Percentiles rank a stretch among this genome's conserved stretches.
phyloP scores from a whole-genome alignment of 441 rosid species.

The Gossypium gossypioides region DNA sequence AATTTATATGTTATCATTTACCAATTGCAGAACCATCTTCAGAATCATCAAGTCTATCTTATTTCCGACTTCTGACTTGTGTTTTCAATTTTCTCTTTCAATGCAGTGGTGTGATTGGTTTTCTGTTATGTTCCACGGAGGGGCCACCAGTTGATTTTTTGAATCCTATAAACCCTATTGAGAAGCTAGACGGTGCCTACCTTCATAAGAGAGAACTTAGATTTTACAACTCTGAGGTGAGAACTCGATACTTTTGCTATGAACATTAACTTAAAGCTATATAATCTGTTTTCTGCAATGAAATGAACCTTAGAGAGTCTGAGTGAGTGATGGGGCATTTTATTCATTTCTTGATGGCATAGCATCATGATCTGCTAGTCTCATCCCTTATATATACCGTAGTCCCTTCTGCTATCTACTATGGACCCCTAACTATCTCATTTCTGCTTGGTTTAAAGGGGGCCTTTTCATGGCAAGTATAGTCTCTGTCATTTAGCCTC shows the following conservation, averaged over 20 bases:
- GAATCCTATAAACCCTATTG: constrained; percentile 89
- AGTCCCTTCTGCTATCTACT: neutral
- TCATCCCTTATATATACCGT: neutral
- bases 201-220: constrained; percentile 56
- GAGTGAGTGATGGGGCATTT: neutral
- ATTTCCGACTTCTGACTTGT: neutral
- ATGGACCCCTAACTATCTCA: neutral
- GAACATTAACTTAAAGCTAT: neutral
- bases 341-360: neutral
- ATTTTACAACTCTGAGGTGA: constrained; percentile 79
- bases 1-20: neutral
- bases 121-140: constrained; percentile 65
- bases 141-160: constrained; percentile 75
- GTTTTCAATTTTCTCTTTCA: neutral
- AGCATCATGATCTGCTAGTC: neutral
- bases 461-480: neutral
- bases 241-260: neutral
- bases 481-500: neutral
- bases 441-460: neutral
- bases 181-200: constrained; percentile 69
- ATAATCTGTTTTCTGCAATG: neutral
- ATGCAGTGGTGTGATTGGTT: constrained; percentile 82
- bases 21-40: neutral
- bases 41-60: neutral
- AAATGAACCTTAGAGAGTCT: neutral